Evolutionary conservation across 768 basidiomycete genomes (phyloP).

Genomic region (Sporobolomyces roseus): DNA sequence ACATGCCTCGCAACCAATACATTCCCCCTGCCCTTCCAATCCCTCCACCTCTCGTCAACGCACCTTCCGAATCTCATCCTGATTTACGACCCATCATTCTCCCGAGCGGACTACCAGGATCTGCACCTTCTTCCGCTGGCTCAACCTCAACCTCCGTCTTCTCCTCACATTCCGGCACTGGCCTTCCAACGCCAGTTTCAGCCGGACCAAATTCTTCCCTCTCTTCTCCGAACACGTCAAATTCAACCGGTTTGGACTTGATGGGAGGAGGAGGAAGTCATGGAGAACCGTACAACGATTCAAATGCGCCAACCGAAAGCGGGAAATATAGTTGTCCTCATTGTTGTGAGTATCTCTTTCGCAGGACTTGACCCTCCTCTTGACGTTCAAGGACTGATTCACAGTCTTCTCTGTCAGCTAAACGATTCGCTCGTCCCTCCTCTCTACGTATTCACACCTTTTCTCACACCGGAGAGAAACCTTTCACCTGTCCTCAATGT

Average conservation of each 20-base stretch:
- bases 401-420: constrained; percentile 15
- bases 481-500: constrained; percentile 39
- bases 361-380: not conserved
- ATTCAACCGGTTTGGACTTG: not conserved
- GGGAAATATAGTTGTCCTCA: constrained; percentile 38
- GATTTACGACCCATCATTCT: constrained; percentile 10
- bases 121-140: constrained; percentile 7
- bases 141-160: not conserved
- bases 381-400: too few relatives aligned
- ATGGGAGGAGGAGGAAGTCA: not conserved
- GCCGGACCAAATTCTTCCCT: not conserved
- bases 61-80: constrained; percentile 7
- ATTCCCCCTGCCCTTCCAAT: constrained; percentile 6
- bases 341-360: constrained; percentile 23
- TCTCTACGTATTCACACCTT: constrained; percentile 41
- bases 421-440: constrained; percentile 42
- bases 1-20: not conserved
- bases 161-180: not conserved
- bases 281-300: not conserved
- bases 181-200: constrained; percentile 3
- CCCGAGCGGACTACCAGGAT: constrained; percentile 1
- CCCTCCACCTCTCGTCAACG: not conserved
- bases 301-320: not conserved
- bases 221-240: not conserved
- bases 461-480: constrained; percentile 45